Base-by-base conservation (phyloP, 495 filamentous ascomycete genomes). In the Podospora anserina region DNA sequence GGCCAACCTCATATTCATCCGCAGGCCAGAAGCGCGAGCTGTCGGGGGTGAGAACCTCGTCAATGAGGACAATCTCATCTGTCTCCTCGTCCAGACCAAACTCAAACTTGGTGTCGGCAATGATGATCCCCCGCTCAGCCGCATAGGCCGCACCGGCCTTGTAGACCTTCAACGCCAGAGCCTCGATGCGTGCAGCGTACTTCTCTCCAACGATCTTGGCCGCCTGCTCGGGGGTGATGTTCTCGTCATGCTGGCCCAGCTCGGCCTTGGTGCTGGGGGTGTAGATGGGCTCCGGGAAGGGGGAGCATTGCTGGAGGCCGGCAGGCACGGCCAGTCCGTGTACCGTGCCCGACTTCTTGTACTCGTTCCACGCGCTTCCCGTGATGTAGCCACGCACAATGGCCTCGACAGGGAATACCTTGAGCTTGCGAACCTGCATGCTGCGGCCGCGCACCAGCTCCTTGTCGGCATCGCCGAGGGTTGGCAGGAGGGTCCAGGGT, bases 231-330 rank as follows among this genome's bases (percentile, higher is more conserved):
- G 89, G 89, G 66, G 88, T 85, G 70, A 99, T 98, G 78, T 99
- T 98, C 82, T 94, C 90, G 80, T 99, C 95, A 69, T 96, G 87
- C 66, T 87, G 81, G 1, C 94, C 94, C 66, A 83, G 81, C 74
- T 92, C 90, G 0, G 95, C 95, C 83, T 99, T 98, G 2, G 94
- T 97, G 72, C 86, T 90, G 7, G 93, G 93, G 7, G 95, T 98
- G 77, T 93, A 97, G 66, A 97, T 85, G 23, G 94, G 88, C 20
- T 70, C 68, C 27, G 88, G 88, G 72, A 99, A 88, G 18, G 83
- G 82, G 74, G 91, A 81, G 72, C 90, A 92, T 78, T 93, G 90
- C 71, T 83, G 74, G 67, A 97, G 78, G 0, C 91, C 92, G 11
- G 83, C 80, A 5, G 88, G 82, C 57, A 95, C 81, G 23, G 82